These are phyloP conservation scores for Coemansia sp. DNA, from an alignment of 192 early-diverging fungal species.

Conservation along the genomic window DNA sequence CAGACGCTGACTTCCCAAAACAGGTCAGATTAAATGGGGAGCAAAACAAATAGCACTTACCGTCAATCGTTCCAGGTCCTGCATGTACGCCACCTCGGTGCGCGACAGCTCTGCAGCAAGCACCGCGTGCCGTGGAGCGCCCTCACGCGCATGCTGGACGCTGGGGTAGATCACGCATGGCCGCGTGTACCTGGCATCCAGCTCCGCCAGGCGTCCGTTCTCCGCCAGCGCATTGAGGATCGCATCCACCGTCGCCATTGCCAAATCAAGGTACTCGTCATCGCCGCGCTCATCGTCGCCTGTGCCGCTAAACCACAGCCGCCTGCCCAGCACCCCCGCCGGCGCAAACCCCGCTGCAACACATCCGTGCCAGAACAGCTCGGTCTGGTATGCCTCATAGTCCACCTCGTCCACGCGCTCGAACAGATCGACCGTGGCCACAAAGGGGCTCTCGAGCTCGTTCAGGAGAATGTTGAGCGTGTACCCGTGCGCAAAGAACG, in stretches of 20 bases:
- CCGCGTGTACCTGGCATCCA: constrained; percentile 37
- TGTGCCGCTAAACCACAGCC: not conserved
- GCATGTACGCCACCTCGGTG: constrained; percentile 54
- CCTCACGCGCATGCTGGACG: constrained; percentile 7
- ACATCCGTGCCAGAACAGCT: constrained; percentile 50
- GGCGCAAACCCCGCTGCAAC: constrained; percentile 28
- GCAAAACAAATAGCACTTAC: constrained; percentile 11
- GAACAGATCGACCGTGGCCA: constrained; percentile 46
- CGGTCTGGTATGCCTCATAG: constrained; percentile 35
- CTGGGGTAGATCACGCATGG: constrained; percentile 46
- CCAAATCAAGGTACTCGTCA: constrained; percentile 28
- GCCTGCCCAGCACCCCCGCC: constrained; percentile 6
- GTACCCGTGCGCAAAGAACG: constrained; percentile 48
- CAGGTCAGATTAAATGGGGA: not conserved
- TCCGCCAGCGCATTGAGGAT: constrained; percentile 41
- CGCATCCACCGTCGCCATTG: constrained; percentile 20
- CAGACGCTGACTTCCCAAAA: not conserved
- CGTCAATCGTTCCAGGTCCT: constrained; percentile 48
- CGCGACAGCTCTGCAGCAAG: constrained; percentile 42
- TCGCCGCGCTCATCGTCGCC: constrained; percentile 9
- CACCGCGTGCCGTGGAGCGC: constrained; percentile 24
- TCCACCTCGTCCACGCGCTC: constrained; percentile 16
- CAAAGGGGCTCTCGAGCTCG: constrained; percentile 54
- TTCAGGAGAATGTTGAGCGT: constrained; percentile 55
- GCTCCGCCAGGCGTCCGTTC: constrained; percentile 17